Conservation (phyloP, 306 rosid genomes). For the Leucaena leucocephala region DNA sequence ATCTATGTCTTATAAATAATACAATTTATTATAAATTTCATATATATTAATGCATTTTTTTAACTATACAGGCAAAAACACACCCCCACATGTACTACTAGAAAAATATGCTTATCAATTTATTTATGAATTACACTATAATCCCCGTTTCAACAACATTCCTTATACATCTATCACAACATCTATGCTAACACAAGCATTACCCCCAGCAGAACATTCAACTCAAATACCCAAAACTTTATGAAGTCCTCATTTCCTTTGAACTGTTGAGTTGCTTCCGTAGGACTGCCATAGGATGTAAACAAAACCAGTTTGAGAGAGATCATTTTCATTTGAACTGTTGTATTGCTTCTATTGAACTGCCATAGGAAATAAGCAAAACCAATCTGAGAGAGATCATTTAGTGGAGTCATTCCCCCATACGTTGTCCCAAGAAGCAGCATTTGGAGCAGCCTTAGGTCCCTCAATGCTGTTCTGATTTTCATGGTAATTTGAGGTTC, state of each 20-base stretch:
- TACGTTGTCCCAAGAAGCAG: conserved; percentile 81
- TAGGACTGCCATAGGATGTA: no score
- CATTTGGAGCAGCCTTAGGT: conserved; percentile 68
- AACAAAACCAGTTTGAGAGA: no score
- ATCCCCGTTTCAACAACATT: background rate
- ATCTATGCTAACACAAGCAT: background rate
- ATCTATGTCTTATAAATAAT: no score
- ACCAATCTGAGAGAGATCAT: conserved; percentile 37
- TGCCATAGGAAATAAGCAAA: conserved; percentile 27
- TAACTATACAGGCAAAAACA: background rate
- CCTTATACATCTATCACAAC: background rate
- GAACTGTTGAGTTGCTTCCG: background rate
- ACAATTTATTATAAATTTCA: no score
- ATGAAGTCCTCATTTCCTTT: conserved; percentile 12
- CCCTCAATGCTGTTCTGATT: conserved; percentile 66
- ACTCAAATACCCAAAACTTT: background rate
- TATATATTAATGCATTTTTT: background rate
- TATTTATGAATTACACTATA: background rate
- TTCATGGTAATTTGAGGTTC: conserved; percentile 37
- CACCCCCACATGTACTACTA: background rate
- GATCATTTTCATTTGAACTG: no score
- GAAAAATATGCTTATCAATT: background rate
- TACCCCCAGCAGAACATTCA: background rate
- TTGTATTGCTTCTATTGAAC: conserved; percentile 31
- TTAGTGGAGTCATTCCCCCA: conserved; percentile 64